A percentile compares a stretch with the other conserved stretches of the same genome.
These are phyloP conservation scores for Cynanchum wilfordii DNA, from an alignment of 257 asterid genomes.

Conservation along the genomic window DNA sequence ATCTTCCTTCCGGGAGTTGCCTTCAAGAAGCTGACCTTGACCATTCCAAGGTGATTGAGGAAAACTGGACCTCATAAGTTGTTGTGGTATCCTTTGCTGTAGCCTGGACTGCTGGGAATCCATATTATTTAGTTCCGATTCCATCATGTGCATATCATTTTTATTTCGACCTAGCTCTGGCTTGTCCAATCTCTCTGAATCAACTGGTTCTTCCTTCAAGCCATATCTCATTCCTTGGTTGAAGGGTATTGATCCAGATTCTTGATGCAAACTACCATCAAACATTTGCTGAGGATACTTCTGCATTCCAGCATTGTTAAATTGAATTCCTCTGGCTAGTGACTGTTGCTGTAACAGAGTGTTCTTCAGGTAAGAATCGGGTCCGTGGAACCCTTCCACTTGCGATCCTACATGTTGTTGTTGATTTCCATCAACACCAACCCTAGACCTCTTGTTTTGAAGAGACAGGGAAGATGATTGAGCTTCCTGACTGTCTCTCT, in stretches of 20 bases:
- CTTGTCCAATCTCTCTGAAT: conserved; percentile 66
- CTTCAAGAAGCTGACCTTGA: conserved; percentile 65
- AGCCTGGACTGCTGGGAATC: conserved; percentile 59
- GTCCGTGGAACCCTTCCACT: conserved; percentile 55
- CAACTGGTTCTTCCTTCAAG: conserved; percentile 87
- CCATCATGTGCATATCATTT: conserved; percentile 44
- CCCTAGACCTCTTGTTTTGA: conserved; percentile 55
- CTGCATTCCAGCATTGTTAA: conserved; percentile 54
- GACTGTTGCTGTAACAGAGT: conserved; percentile 61
- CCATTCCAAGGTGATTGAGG: conserved; percentile 76
- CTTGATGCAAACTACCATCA: conserved; percentile 71
- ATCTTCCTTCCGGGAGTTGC: conserved; percentile 66
- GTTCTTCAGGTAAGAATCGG: conserved; percentile 81
- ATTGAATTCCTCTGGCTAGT: conserved; percentile 52
- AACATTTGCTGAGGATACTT: conserved; percentile 60
- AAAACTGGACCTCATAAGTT: conserved; percentile 53
- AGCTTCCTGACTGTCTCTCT: conserved; percentile 72
- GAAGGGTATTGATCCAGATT: conserved; percentile 54
- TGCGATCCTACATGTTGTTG: conserved; percentile 57
- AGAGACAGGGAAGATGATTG: conserved; percentile 48
- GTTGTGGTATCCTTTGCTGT: conserved; percentile 72
- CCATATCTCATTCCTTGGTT: conserved; percentile 70
- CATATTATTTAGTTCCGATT: conserved; percentile 47
- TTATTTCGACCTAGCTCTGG: conserved; percentile 41
- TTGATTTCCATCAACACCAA: conserved; percentile 48